phyloP scores from a whole-genome alignment of 108 stramenopile genomes.

The Fistulifera pelliculosa region DNA sequence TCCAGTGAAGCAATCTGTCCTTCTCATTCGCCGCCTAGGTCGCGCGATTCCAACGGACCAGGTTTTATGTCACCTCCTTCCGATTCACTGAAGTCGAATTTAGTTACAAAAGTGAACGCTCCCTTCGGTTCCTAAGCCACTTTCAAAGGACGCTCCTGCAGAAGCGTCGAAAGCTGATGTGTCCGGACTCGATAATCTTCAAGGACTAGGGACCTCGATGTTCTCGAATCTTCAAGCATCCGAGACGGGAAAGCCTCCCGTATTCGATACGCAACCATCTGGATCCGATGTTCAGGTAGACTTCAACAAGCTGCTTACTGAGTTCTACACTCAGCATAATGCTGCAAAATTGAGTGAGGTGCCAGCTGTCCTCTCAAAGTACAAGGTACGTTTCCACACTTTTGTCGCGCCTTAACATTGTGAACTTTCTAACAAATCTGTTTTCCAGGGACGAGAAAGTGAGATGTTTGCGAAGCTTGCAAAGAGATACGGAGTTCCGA shows the following conservation, averaged over 20 bases:
- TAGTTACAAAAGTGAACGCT: too few species aligned
- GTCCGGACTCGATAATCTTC: conserved; percentile 8
- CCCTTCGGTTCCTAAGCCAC: background rate
- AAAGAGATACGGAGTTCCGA: conserved; percentile 30
- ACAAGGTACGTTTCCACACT: conserved; percentile 35
- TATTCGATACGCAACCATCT: conserved; percentile 5
- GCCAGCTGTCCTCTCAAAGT: conserved; percentile 46
- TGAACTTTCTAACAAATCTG: background rate
- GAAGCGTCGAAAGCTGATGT: background rate
- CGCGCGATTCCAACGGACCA: too few species aligned
- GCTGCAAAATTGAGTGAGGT: conserved; percentile 62
- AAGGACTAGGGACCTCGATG: too few species aligned
- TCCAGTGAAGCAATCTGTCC: conserved; percentile 4
- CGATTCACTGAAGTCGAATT: too few species aligned
- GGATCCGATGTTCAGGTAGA: conserved; percentile 13
- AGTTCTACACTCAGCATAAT: conserved; percentile 59
- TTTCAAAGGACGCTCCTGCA: background rate
- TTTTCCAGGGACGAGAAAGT: conserved; percentile 18
- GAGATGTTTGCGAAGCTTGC: conserved; percentile 39
- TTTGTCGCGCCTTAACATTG: background rate
- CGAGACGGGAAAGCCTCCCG: background rate
- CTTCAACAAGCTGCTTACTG: conserved; percentile 46
- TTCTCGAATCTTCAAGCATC: too few species aligned
- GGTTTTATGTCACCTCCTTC: too few species aligned
- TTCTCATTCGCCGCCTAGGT: too few species aligned